Evolutionary conservation across 768 basidiomycete genomes (phyloP).

Genomic region (Saitozyma sp.): DNA sequence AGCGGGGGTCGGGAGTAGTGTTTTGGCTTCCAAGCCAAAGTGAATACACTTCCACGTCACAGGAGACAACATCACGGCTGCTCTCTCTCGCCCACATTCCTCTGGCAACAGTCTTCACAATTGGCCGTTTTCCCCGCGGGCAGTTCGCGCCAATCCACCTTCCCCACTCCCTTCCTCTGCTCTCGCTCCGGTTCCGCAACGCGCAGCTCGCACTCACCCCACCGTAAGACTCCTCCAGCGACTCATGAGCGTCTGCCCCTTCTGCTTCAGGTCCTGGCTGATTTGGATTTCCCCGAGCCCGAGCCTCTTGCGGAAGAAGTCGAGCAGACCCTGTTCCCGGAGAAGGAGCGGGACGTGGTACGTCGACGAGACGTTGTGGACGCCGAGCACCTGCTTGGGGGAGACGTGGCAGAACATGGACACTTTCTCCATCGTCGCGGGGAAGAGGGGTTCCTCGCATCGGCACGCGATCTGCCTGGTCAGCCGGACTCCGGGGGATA

Average conservation of each 20-base stretch:
- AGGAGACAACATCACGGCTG: no score
- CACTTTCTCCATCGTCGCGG: constrained; percentile 88
- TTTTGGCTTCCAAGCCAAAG: no score
- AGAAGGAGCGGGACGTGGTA: constrained; percentile 95
- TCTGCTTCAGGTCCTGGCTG: constrained; percentile 60
- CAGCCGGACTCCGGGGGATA: neutral
- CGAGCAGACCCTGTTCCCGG: constrained; percentile 85
- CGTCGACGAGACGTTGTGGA: constrained; percentile 93
- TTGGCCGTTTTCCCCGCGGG: no score
- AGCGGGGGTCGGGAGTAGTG: neutral
- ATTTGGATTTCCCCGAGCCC: constrained; percentile 64
- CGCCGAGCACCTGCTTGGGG: constrained; percentile 79
- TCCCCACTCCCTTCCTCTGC: no score
- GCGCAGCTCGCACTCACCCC: constrained; percentile 59
- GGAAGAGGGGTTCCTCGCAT: constrained; percentile 74
- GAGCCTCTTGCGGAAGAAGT: constrained; percentile 79
- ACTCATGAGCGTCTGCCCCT: constrained; percentile 66
- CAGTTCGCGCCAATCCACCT: no score
- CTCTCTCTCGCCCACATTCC: no score
- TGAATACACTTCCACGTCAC: no score
- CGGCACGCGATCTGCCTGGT: constrained; percentile 82
- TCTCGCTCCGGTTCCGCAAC: neutral
- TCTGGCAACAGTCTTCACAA: no score
- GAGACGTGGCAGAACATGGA: constrained; percentile 99
- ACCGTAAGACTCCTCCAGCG: constrained; percentile 74